Base-by-base conservation (phyloP, 768 basidiomycete genomes). In the Dentipellis sp. region DNA sequence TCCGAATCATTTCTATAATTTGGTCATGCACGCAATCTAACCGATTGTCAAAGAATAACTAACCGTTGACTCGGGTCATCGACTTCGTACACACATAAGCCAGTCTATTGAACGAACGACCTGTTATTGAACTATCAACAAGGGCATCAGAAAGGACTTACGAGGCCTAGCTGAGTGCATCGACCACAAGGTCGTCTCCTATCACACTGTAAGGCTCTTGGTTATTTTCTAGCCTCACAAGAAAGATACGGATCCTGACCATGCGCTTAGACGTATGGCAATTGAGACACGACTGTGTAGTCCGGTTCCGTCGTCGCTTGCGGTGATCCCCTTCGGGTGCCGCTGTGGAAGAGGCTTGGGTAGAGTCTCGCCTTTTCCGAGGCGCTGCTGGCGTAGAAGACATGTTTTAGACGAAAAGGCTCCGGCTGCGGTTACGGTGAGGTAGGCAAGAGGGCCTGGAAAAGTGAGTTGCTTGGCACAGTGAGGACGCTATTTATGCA, bases 61-160 rank as follows among this genome's bases (percentile, higher is more conserved):
- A 70, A 72, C 64, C 80, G 75, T 67, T 82, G 79, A 58, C 68
- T 80, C 22, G 84, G 84, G 63, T 88, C 86, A 63, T 91, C 88
- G 7, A 91, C 81, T 66, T 92, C 88, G 62, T 92, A 92, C 10
- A 91, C 84, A 65, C 89, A 92, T 4, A 89, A 74, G 1, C 88
- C 88, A 50, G 86, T 90, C 86, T 88, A 54, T 52, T 38, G 48
- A 53, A 3, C 40, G 23, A 49, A 45, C 12, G 40, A 9, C 4
- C n/a, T 34, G 42, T 14, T 17, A 9, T 35, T 22, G 47, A 23
- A n/a, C 16, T 40, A 29, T 29, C 46, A 8, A 11, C 38, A 38
- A 40, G 23, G 16, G 21, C 40, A 38, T 21, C 17, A 35, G 19
- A 37, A 61, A 35, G 65, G 60, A 52, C 71, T 57, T 54, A 72